phyloP scores from a whole-genome alignment of 345 rosid species.

The Abelmoschus esculentus region DNA sequence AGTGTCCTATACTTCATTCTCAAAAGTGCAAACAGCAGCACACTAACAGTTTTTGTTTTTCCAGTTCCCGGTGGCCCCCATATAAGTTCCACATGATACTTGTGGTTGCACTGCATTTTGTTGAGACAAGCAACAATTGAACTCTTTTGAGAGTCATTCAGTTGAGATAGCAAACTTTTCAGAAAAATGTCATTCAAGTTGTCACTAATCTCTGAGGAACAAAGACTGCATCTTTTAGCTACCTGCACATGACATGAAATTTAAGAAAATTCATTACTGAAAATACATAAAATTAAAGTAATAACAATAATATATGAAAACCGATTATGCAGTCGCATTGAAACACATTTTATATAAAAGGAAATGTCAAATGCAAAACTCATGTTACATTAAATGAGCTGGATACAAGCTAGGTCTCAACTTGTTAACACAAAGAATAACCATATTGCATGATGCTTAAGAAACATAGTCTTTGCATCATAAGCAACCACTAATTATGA shows the following conservation, averaged over 20 bases:
- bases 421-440: neutral
- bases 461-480: neutral
- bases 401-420: neutral
- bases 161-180: neutral
- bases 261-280: neutral
- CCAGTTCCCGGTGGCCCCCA: conserved; percentile 65
- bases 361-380: neutral
- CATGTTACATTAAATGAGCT: neutral
- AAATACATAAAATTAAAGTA: neutral
- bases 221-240: conserved; percentile 17
- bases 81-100: conserved; percentile 28
- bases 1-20: conserved; percentile 30
- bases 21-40: conserved; percentile 26
- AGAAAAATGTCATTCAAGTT: conserved; percentile 1
- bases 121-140: conserved; percentile 24
- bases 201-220: neutral
- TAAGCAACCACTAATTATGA: neutral
- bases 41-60: conserved; percentile 36
- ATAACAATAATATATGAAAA: neutral
- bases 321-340: neutral
- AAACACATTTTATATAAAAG: neutral
- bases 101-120: conserved; percentile 21
- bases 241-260: conserved; percentile 21
- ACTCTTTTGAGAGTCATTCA: conserved; percentile 30
- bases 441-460: neutral